Evolutionary conservation across 345 rosid species (phyloP), one percentile per base, ranked within the genome.

Genomic region (Anacardium occidentale): DNA sequence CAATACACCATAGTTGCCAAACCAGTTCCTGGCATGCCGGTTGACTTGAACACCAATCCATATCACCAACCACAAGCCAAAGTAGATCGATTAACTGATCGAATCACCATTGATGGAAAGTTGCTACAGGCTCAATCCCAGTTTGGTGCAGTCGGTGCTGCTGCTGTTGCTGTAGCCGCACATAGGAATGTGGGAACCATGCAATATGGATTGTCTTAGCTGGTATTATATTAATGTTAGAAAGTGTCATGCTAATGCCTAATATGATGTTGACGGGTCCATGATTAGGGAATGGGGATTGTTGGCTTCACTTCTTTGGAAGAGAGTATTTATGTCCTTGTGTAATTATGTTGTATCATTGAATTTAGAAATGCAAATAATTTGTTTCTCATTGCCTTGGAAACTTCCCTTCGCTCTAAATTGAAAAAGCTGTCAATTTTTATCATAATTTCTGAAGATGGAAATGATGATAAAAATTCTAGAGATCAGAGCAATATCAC

Each of bases 41-140:
- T 81, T n/a, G 88, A 82, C 14, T 26, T 78, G 69, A 88, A 92
- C 75, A 29, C 86, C 53, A 88, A 84, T 73, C 93, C 90, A 1
- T 91, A 87, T 81, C 84, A 75, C 78, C 89, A 85, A 15, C 68
- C 95, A 5, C 88, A 85, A 64, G 73, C 79, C 26, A 84, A 85
- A 78, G 73, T 77, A 70, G 87, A 85, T 64, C 85, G 78, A 70
- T 66, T 86, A 42, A 89, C 83, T 34, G 92, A 81, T 52, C 84
- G 89, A 14, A 81, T 91, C 32, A 81, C 90, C 10, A 88, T 91
- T 25, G 98, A 95, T 73, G 90, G 97, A 13, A 88, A 93, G 80
- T 82, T 92, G 77, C 74, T 91, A 53, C 97, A 92, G 78, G 96
- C 97, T 48, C 98, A 95, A 74, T 79, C 98, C 60, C 91, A 92